A percentile compares a stretch with the other conserved stretches of the same genome.
These are phyloP conservation scores for Brettanomyces bruxellensis DNA, from an alignment of 805 yeast species.

Conservation along the genomic window DNA sequence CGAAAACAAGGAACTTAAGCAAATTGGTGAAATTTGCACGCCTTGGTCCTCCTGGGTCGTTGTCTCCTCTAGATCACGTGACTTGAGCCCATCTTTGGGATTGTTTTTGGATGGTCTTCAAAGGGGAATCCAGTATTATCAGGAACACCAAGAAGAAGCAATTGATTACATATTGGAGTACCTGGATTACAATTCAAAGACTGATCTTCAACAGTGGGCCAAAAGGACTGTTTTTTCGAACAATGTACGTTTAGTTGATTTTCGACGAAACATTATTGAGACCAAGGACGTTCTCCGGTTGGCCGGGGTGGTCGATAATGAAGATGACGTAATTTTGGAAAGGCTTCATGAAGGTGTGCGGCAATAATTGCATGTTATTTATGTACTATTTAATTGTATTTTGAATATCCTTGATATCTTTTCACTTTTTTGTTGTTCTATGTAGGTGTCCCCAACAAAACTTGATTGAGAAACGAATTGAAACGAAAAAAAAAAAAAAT, in stretches of 20 bases:
- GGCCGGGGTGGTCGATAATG: slow-evolving; percentile 47
- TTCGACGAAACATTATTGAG: slow-evolving; percentile 39
- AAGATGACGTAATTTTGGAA: slow-evolving; percentile 10
- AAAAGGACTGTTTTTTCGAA: slow-evolving; percentile 61
- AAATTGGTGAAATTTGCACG: slow-evolving; percentile 81
- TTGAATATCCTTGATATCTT: too few species aligned
- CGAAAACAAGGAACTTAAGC: slow-evolving; percentile 69
- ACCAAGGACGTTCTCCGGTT: slow-evolving; percentile 49
- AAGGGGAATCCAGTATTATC: slow-evolving; percentile 62
- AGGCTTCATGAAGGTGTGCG: slow-evolving; percentile 4
- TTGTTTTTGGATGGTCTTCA: slow-evolving; percentile 46
- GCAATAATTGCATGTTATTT: too few species aligned
- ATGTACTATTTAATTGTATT: too few species aligned
- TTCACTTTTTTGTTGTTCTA: too few species aligned
- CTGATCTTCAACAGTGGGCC: slow-evolving; percentile 77
- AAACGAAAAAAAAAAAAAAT: too few species aligned
- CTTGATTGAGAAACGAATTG: too few species aligned
- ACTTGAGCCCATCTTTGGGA: slow-evolving; percentile 22
- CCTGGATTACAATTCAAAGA: slow-evolving; percentile 59
- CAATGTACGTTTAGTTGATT: slow-evolving; percentile 39
- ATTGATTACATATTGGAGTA: slow-evolving; percentile 53
- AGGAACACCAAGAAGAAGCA: slow-evolving; percentile 52
- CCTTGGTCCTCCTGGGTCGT: slow-evolving; percentile 98
- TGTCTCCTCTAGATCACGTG: slow-evolving; percentile 32
- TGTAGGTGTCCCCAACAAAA: too few species aligned